Conservation (phyloP, 352 stramenopile genomes). For the Globisporangium cystogenes region DNA sequence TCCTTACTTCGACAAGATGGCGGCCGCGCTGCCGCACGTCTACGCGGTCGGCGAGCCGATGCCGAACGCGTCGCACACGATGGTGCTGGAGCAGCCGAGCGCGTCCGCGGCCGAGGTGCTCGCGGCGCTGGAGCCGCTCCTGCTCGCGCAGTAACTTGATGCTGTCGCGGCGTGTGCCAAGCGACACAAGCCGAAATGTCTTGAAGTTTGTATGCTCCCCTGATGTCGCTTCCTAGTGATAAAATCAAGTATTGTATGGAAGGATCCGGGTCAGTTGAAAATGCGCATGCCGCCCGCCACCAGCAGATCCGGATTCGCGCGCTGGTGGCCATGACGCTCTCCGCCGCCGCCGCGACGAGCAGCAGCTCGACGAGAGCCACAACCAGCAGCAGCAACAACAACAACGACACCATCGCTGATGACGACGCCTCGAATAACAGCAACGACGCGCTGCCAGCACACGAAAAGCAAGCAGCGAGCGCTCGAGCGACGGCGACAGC, state of each 20-base stretch:
- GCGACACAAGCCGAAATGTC: no score
- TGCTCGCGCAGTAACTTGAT: no score
- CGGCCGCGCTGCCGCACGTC: conserved; percentile 10
- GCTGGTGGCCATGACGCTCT: not conserved
- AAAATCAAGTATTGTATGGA: not conserved
- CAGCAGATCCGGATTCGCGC: not conserved
- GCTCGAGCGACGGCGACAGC: no score
- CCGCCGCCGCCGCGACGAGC: not conserved
- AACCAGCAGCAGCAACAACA: not conserved
- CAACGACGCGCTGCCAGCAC: not conserved
- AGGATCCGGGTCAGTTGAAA: not conserved
- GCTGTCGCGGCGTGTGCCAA: no score
- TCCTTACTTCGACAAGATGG: conserved; percentile 11
- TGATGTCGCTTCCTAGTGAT: not conserved
- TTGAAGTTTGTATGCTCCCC: no score
- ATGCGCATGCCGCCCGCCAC: not conserved
- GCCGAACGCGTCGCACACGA: conserved; percentile 25
- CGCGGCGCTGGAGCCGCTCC: no score
- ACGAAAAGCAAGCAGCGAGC: not conserved
- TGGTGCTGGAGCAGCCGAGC: conserved; percentile 29
- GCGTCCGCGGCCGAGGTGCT: no score
- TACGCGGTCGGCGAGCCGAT: conserved; percentile 23
- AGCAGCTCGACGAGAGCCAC: not conserved
- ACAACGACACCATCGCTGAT: no score
- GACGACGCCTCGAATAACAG: no score